Percentiles rank a stretch among this genome's conserved stretches.
phyloP scores from a whole-genome alignment of 2,329 filamentous ascomycete genomes.

The Fusarium robinianum region DNA sequence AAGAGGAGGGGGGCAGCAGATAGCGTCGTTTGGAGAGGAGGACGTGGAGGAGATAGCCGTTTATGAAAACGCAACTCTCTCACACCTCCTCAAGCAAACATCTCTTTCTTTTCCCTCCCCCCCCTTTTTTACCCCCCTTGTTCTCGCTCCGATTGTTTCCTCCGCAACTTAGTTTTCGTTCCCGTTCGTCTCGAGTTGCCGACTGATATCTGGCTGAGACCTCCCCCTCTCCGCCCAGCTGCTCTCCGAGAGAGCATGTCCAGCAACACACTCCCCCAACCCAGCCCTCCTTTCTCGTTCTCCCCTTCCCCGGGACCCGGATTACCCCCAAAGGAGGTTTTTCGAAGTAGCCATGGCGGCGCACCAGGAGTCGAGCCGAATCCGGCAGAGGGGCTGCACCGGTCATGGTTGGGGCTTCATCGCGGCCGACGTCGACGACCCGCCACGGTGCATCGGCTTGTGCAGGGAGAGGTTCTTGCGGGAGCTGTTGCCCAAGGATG shows the following conservation, averaged over 20 bases:
- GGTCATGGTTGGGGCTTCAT: constrained; percentile 39
- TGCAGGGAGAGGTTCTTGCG: constrained; percentile 43
- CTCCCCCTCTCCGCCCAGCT: constrained; percentile 3
- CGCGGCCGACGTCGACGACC: constrained; percentile 37
- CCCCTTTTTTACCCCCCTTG: constrained; percentile 3
- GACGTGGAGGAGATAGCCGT: constrained; percentile 4
- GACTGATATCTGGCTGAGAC: constrained; percentile 30
- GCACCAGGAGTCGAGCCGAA: constrained; percentile 1
- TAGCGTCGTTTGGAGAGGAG: neutral
- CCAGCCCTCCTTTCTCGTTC: neutral
- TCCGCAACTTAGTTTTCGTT: constrained; percentile 3
- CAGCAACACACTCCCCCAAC: constrained; percentile 13
- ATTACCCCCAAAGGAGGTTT: too few relatives aligned
- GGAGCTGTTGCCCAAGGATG: constrained; percentile 33
- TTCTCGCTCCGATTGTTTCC: constrained; percentile 8
- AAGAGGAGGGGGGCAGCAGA: neutral
- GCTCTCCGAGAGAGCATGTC: constrained; percentile 18
- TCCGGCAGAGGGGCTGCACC: constrained; percentile 22
- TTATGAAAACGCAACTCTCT: constrained; percentile 17
- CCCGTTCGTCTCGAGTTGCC: constrained; percentile 28
- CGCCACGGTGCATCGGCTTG: constrained; percentile 41
- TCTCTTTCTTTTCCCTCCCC: constrained; percentile 7
- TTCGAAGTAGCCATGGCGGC: constrained; percentile 10
- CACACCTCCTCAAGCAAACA: constrained; percentile 10
- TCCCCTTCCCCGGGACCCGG: too few relatives aligned